A percentile compares a stretch with the other conserved stretches of the same genome.
phyloP scores from a whole-genome alignment of 441 rosid species.

The Euphorbia celastroides region DNA sequence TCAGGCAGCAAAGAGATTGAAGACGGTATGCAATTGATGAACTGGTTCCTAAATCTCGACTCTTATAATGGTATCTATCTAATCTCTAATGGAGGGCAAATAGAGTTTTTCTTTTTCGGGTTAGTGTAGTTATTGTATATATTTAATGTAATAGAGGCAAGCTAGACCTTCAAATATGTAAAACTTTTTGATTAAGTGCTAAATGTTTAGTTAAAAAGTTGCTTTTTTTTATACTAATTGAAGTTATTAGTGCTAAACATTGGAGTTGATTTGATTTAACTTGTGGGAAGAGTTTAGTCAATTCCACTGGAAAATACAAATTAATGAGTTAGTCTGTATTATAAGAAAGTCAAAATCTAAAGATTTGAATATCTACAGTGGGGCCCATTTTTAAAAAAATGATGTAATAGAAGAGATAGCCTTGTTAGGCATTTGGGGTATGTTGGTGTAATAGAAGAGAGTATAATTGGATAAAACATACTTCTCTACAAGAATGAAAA shows the following conservation, averaged over 20 bases:
- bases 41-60: conserved; percentile 4
- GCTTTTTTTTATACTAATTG: not conserved
- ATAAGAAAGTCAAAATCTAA: conserved; percentile 7
- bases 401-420: too few species aligned
- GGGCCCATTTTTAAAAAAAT: conserved; percentile 14
- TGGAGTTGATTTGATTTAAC: not conserved
- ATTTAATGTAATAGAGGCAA: conserved; percentile 20
- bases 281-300: not conserved
- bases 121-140: conserved; percentile 28
- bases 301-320: not conserved
- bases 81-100: conserved; percentile 23
- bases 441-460: too few species aligned
- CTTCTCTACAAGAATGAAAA: not conserved
- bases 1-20: conserved; percentile 80
- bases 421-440: too few species aligned
- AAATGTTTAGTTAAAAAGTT: not conserved
- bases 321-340: not conserved
- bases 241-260: not conserved
- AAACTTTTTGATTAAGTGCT: conserved; percentile 13
- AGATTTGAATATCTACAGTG: conserved; percentile 15
- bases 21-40: conserved; percentile 61
- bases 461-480: not conserved
- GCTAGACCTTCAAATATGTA: conserved; percentile 16
- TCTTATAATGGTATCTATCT: conserved; percentile 18
- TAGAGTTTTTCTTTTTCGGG: conserved; percentile 29